Percentiles rank a stretch among this genome's conserved stretches.
phyloP scores from a whole-genome alignment of 148 eudicot genomes.

The Nyssa sinensis region DNA sequence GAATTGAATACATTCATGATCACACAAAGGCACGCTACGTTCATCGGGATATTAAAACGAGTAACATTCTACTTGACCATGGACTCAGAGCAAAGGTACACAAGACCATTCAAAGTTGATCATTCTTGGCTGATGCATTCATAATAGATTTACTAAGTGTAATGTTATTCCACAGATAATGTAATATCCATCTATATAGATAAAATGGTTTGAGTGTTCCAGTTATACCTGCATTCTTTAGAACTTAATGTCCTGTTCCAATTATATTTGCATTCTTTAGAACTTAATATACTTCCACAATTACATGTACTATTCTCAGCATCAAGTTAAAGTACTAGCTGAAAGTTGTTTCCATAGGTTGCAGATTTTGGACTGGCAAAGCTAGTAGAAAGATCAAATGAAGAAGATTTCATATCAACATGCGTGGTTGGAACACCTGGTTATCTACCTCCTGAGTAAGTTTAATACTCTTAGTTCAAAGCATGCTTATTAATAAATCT shows the following conservation, averaged over 20 bases:
- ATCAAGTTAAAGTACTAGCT: background rate
- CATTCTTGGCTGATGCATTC: too few species aligned
- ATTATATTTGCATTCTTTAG: background rate
- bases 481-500: too few species aligned
- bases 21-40: conserved; percentile 51
- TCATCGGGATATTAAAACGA: conserved; percentile 54
- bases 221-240: background rate
- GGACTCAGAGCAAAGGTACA: conserved; percentile 50
- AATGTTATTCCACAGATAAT: too few species aligned
- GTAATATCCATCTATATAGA: too few species aligned
- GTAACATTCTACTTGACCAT: conserved; percentile 45
- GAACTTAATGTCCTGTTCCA: too few species aligned
- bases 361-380: conserved; percentile 59
- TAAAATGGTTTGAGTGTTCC: too few species aligned
- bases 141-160: too few species aligned
- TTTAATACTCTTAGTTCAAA: too few species aligned
- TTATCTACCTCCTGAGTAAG: conserved; percentile 58
- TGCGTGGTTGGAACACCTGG: conserved; percentile 58
- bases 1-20: conserved; percentile 52
- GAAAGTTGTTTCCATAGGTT: conserved; percentile 26
- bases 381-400: conserved; percentile 40
- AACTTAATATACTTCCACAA: too few species aligned
- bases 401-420: conserved; percentile 42
- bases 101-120: too few species aligned
- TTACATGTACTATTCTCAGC: too few species aligned